These are phyloP conservation scores for Platanus orientalis DNA, from an alignment of 164 flowering plant species.

Conservation along the genomic window DNA sequence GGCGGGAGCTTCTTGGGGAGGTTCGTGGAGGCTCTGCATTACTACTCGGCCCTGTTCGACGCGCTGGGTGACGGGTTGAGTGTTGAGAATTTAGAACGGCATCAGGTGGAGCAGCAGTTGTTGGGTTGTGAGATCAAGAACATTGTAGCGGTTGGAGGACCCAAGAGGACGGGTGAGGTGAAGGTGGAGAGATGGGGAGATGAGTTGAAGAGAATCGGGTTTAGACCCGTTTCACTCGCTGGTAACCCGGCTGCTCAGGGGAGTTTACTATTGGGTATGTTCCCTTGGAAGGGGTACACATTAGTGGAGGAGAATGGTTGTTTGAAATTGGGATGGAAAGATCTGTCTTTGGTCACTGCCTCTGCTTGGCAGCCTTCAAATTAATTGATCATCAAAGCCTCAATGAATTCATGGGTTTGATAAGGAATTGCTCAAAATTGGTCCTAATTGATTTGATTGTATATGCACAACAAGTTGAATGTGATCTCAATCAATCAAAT, in stretches of 20 bases:
- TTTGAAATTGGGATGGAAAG: no score
- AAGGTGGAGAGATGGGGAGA: conserved; percentile 84
- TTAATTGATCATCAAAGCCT: conserved; percentile 72
- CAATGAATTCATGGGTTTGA: conserved; percentile 96
- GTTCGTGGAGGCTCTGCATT: conserved; percentile 85
- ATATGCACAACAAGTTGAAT: no score
- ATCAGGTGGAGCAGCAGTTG: conserved; percentile 83
- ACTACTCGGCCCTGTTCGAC: conserved; percentile 89
- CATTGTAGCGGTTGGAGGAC: conserved; percentile 75
- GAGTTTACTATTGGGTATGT: no score
- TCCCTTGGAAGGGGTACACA: conserved; percentile 88
- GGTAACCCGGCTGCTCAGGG: no score
- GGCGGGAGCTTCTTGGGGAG: conserved; percentile 64
- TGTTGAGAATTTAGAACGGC: no score
- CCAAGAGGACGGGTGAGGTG: conserved; percentile 62
- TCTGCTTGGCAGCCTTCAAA: conserved; percentile 92
- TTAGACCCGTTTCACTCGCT: conserved; percentile 56
- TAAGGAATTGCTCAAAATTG: no score
- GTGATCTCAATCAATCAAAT: no score
- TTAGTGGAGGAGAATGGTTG: conserved; percentile 77
- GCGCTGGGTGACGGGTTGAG: conserved; percentile 82
- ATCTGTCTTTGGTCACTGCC: no score
- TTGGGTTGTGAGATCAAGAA: conserved; percentile 84
- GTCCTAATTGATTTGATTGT: no score
- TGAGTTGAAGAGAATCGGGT: conserved; percentile 65